Conservation (phyloP, 768 basidiomycete species). For the Chalciporus piperatus region DNA sequence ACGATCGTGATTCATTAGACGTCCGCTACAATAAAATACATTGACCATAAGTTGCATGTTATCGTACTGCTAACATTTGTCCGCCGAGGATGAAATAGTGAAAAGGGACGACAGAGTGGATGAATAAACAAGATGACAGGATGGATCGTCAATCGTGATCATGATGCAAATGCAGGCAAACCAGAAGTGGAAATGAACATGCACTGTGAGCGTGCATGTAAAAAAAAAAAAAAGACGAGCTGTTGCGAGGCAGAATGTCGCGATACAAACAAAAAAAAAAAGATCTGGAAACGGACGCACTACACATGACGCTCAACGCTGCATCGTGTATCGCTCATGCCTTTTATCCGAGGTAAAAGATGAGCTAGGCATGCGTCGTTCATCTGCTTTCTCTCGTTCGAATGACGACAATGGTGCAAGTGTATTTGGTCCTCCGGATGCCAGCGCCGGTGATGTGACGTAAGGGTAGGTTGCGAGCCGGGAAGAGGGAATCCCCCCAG, state of each 20-base stretch:
- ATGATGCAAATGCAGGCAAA: slow-evolving; percentile 3
- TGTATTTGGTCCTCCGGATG: slow-evolving; percentile 27
- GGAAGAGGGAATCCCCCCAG: slow-evolving; percentile 36
- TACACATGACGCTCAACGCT: slow-evolving; percentile 13
- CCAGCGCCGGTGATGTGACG: slow-evolving; percentile 37
- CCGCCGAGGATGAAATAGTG: neutral
- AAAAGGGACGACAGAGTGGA: slow-evolving; percentile 6
- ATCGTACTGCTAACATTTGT: slow-evolving; percentile 4
- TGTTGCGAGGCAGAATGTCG: slow-evolving; percentile 1
- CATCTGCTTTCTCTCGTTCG: slow-evolving; percentile 56
- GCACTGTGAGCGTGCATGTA: neutral
- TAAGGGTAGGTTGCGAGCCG: slow-evolving; percentile 34
- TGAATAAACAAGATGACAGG: slow-evolving; percentile 14
- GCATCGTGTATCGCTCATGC: slow-evolving; percentile 29
- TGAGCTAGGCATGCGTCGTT: slow-evolving; percentile 47
- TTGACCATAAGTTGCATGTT: slow-evolving; percentile 16
- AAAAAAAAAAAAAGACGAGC: slow-evolving; percentile 3
- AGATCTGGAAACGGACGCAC: neutral
- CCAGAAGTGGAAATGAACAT: neutral
- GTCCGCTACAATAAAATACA: slow-evolving; percentile 27
- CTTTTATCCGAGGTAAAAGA: slow-evolving; percentile 36
- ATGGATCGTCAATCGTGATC: neutral
- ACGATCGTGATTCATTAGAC: slow-evolving; percentile 16
- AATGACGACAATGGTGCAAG: slow-evolving; percentile 40
- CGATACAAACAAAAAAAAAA: neutral